These are phyloP conservation scores for Cadophora malorum DNA, from an alignment of 2,329 filamentous ascomycete species.

Conservation along the genomic window DNA sequence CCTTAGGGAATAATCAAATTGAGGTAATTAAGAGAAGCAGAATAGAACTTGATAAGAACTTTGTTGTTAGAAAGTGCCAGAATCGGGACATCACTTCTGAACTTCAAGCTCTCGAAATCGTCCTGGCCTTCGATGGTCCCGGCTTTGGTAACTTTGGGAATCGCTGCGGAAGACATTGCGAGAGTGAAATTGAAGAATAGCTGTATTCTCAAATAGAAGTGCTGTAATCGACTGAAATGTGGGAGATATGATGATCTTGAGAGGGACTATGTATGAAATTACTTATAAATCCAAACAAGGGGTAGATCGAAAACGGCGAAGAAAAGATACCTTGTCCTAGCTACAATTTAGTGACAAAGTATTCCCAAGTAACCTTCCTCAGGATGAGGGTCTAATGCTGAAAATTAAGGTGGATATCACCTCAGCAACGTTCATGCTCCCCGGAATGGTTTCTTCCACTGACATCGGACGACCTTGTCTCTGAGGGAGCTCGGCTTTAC, in stretches of 20 bases:
- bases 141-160: conserved; percentile 41
- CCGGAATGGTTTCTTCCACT: too few relatives aligned
- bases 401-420: too few relatives aligned
- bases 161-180: conserved; percentile 30
- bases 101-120: conserved; percentile 56
- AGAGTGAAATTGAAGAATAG: neutral
- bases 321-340: neutral
- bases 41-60: conserved; percentile 58
- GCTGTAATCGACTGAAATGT: neutral
- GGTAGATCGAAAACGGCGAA: neutral
- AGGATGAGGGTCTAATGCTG: too few relatives aligned
- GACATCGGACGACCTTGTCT: too few relatives aligned
- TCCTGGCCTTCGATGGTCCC: conserved; percentile 59
- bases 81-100: conserved; percentile 47
- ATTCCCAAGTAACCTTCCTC: neutral
- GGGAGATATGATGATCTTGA: neutral
- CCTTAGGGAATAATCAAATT: conserved; percentile 48
- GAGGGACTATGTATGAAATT: neutral
- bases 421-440: too few relatives aligned
- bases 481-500: too few relatives aligned
- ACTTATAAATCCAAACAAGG: neutral
- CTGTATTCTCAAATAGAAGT: neutral
- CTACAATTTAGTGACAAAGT: conserved; percentile 3
- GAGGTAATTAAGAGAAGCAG: conserved; percentile 50
- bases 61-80: conserved; percentile 56